Conservation (phyloP, 2,329 filamentous ascomycete genomes). For the Xylaria sp. region DNA sequence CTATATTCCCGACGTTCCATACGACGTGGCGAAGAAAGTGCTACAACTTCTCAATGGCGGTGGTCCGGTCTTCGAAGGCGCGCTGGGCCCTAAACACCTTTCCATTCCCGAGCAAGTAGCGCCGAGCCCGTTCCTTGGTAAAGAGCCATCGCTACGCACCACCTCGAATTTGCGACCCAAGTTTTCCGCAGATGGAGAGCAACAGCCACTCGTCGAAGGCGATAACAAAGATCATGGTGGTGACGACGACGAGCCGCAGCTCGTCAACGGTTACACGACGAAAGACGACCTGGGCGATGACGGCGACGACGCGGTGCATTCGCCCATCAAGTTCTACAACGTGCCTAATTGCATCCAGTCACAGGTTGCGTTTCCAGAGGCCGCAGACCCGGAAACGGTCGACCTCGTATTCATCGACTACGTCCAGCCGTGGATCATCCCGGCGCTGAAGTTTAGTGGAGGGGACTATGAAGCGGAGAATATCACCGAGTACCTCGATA, state of each 20-base stretch:
- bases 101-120: slow-evolving; percentile 60
- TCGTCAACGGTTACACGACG: slow-evolving; percentile 81
- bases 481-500: slow-evolving; percentile 63
- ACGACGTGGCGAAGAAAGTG: slow-evolving; percentile 76
- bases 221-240: slow-evolving; percentile 34
- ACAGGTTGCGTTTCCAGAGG: slow-evolving; percentile 69
- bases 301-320: slow-evolving; percentile 91
- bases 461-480: slow-evolving; percentile 61
- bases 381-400: slow-evolving; percentile 72
- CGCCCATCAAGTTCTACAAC: slow-evolving; percentile 76
- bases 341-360: slow-evolving; percentile 88
- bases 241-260: slow-evolving; percentile 43
- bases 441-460: slow-evolving; percentile 74
- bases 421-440: slow-evolving; percentile 82
- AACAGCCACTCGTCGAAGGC: slow-evolving; percentile 35
- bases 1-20: slow-evolving; percentile 84
- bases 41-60: slow-evolving; percentile 67
- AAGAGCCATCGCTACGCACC: slow-evolving; percentile 4
- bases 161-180: slow-evolving; percentile 15
- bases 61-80: slow-evolving; percentile 59
- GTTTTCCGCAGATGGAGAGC: slow-evolving; percentile 39
- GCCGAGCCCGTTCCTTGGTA: slow-evolving; percentile 33
- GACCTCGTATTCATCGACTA: slow-evolving; percentile 95
- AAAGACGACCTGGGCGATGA: slow-evolving; percentile 83
- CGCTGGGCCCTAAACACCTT: slow-evolving; percentile 59